Evolutionary conservation across 2,329 filamentous ascomycete species (phyloP).

Genomic region (Colletotrichum scovillei): DNA sequence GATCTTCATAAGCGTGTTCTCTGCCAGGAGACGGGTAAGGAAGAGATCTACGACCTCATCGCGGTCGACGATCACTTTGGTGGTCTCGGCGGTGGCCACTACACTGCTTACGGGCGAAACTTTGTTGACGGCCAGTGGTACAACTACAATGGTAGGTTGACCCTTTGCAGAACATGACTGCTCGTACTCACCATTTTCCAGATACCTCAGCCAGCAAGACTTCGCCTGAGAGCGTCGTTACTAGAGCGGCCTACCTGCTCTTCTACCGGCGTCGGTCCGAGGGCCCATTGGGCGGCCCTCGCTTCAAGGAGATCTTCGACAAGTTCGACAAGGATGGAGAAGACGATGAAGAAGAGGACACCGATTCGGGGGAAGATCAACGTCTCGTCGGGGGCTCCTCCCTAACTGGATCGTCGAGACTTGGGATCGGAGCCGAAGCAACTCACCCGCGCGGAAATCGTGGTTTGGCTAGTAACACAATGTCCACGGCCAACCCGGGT

Average conservation of each 20-base stretch:
- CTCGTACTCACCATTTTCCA: slow-evolving; percentile 58
- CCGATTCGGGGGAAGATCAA: slow-evolving; percentile 81
- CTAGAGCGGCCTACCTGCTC: slow-evolving; percentile 86
- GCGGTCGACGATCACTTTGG: slow-evolving; percentile 97
- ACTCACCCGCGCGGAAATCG: slow-evolving; percentile 73
- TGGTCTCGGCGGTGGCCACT: slow-evolving; percentile 92
- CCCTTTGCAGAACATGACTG: not conserved
- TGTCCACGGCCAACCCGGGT: slow-evolving; percentile 40
- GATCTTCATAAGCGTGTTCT: slow-evolving; percentile 86
- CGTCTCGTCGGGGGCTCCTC: slow-evolving; percentile 87
- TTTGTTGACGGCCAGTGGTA: slow-evolving; percentile 93
- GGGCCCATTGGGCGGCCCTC: slow-evolving; percentile 80
- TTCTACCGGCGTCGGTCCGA: slow-evolving; percentile 93
- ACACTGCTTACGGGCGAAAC: slow-evolving; percentile 94
- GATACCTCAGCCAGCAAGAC: slow-evolving; percentile 78
- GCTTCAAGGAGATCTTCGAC: slow-evolving; percentile 77
- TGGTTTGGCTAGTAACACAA: slow-evolving; percentile 63
- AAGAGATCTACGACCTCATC: slow-evolving; percentile 90
- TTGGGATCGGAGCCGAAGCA: slow-evolving; percentile 82
- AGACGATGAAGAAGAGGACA: slow-evolving; percentile 56
- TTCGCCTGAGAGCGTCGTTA: slow-evolving; percentile 73
- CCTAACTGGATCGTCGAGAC: slow-evolving; percentile 92
- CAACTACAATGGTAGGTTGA: slow-evolving; percentile 87
- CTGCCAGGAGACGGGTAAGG: slow-evolving; percentile 82
- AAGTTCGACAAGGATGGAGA: slow-evolving; percentile 65